Evolutionary conservation across 345 rosid species (phyloP).

Genomic region (Firmiana major): DNA sequence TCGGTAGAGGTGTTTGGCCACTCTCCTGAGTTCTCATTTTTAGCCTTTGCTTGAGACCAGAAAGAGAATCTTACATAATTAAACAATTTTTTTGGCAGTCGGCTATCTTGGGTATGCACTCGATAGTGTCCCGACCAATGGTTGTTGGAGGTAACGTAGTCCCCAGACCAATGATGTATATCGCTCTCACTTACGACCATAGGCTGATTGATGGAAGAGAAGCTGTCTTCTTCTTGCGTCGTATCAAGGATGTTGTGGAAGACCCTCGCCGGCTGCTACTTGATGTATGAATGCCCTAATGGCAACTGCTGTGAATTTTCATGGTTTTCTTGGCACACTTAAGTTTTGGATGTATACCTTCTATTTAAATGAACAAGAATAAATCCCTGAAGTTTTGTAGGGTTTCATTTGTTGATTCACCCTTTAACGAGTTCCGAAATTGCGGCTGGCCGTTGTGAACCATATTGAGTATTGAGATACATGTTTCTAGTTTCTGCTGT

Average conservation of each 20-base stretch:
- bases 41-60: neutral
- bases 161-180: conserved; percentile 94
- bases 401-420: conserved; percentile 20
- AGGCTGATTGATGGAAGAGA: conserved; percentile 92
- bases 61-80: neutral
- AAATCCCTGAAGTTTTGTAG: conserved; percentile 37
- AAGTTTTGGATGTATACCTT: neutral
- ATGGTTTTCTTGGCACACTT: conserved; percentile 8
- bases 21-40: neutral
- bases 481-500: neutral
- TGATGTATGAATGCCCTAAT: conserved; percentile 39
- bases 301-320: conserved; percentile 5
- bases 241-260: conserved; percentile 84
- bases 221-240: conserved; percentile 85
- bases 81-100: conserved; percentile 37
- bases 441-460: conserved; percentile 33
- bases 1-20: neutral
- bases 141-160: conserved; percentile 71
- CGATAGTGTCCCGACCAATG: conserved; percentile 78
- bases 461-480: conserved; percentile 8
- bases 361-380: conserved; percentile 17
- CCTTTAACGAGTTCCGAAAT: conserved; percentile 13
- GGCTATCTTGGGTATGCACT: conserved; percentile 93
- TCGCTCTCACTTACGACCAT: conserved; percentile 85
- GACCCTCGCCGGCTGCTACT: conserved; percentile 86